A percentile compares a stretch with the other conserved stretches of the same genome.
phyloP scores from a whole-genome alignment of 2,329 filamentous ascomycete species.

The Fusarium sterilihyphosum region DNA sequence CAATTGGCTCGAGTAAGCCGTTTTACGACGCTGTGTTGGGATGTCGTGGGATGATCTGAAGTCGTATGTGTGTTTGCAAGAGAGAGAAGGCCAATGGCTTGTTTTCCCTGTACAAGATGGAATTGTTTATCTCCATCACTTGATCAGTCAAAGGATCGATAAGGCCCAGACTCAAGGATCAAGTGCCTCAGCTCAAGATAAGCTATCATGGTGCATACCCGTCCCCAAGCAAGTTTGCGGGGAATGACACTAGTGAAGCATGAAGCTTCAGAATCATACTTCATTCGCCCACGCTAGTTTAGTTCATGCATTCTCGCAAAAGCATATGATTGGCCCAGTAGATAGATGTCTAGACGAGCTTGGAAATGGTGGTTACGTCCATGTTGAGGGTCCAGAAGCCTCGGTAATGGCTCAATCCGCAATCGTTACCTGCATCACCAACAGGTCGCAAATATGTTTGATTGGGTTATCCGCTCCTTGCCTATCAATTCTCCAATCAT shows the following conservation, averaged over 20 bases:
- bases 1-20: not conserved
- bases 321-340: not conserved
- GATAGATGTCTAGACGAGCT: not conserved
- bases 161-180: not conserved
- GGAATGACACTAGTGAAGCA: not conserved
- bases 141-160: not conserved
- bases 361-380: not conserved
- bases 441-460: not conserved
- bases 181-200: not conserved
- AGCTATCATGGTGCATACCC: not conserved
- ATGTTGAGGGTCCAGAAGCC: not conserved
- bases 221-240: not conserved
- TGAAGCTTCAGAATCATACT: not conserved
- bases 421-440: not conserved
- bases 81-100: not conserved
- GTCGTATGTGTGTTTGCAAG: not conserved
- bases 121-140: not conserved
- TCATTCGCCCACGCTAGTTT: not conserved
- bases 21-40: not conserved
- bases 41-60: too few relatives aligned
- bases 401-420: not conserved
- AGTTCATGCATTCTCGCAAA: not conserved
- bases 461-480: not conserved
- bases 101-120: rapidly evolving
- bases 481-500: not conserved